Evolutionary conservation across 2,329 filamentous ascomycete genomes (phyloP).

Genomic region (Colletotrichum salicis): DNA sequence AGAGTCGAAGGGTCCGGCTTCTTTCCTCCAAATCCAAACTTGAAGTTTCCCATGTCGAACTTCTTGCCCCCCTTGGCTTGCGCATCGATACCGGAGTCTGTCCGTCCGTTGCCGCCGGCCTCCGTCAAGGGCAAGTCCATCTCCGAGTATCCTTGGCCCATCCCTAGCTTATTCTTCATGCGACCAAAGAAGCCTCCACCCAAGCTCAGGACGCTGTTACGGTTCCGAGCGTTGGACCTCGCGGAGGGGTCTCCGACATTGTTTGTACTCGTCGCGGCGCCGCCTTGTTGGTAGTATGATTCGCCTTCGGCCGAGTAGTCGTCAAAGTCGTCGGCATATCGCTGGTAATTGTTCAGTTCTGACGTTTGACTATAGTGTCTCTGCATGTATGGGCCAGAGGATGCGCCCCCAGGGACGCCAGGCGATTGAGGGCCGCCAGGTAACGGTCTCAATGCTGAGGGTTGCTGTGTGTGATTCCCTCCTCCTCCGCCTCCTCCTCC

Average conservation of each 20-base stretch:
- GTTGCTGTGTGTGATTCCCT: constrained; percentile 50
- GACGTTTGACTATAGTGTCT: constrained; percentile 79
- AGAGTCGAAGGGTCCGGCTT: constrained; percentile 91
- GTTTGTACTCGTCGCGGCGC: constrained; percentile 23
- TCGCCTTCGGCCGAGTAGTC: constrained; percentile 82
- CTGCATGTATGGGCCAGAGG: constrained; percentile 54
- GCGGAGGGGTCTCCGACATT: constrained; percentile 38
- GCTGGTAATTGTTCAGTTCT: constrained; percentile 86
- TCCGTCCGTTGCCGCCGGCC: constrained; percentile 60
- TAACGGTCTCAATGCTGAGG: constrained; percentile 52
- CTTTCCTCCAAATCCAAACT: constrained; percentile 87
- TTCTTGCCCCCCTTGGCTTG: constrained; percentile 61
- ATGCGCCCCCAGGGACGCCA: constrained; percentile 37
- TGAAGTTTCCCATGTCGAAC: constrained; percentile 82
- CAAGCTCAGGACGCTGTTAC: constrained; percentile 89
- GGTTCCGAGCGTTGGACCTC: constrained; percentile 71
- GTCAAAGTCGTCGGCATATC: constrained; percentile 89
- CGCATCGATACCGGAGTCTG: constrained; percentile 53
- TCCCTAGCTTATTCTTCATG: constrained; percentile 90
- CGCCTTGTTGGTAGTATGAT: constrained; percentile 83
- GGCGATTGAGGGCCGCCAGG: constrained; percentile 40
- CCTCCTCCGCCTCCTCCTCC: constrained; percentile 47
- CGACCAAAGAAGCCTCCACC: constrained; percentile 88
- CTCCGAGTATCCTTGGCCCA: constrained; percentile 90
- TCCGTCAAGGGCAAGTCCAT: constrained; percentile 98